Conservation (phyloP, 2,329 filamentous ascomycete species). For the Cryphonectria carpinicola region DNA sequence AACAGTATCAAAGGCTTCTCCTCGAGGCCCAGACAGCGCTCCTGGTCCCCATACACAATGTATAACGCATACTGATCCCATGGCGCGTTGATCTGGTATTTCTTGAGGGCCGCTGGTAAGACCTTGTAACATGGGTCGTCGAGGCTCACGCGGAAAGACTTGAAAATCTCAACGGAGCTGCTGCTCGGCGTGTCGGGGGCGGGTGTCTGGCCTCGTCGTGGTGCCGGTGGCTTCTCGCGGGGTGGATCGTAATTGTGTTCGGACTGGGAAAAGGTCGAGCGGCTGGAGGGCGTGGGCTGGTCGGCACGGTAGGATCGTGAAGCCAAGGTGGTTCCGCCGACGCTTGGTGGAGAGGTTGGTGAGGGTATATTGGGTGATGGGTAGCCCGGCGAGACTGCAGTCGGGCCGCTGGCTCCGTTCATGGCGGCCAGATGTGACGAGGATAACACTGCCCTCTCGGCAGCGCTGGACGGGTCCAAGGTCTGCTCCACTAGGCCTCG, state of each 20-base stretch:
- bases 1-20: conserved; percentile 95
- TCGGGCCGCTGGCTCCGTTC: conserved; percentile 62
- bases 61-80: conserved; percentile 98
- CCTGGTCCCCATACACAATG: conserved; percentile 98
- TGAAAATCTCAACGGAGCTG: conserved; percentile 90
- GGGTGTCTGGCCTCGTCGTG: conserved; percentile 64
- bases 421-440: conserved; percentile 73
- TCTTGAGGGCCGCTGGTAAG: conserved; percentile 90
- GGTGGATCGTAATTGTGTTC: conserved; percentile 47
- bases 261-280: conserved; percentile 58
- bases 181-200: conserved; percentile 62
- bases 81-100: conserved; percentile 97
- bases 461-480: conserved; percentile 70
- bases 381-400: conserved; percentile 57
- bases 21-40: conserved; percentile 87
- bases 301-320: conserved; percentile 65
- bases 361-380: conserved; percentile 71
- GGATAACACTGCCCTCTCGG: conserved; percentile 66
- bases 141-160: conserved; percentile 96
- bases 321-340: conserved; percentile 57
- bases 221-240: conserved; percentile 45
- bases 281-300: conserved; percentile 56
- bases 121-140: conserved; percentile 98
- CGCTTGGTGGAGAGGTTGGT: conserved; percentile 67
- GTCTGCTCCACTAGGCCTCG: conserved; percentile 65